Evolutionary conservation across 2,329 filamentous ascomycete genomes (phyloP).

Genomic region (Nemania sp.): DNA sequence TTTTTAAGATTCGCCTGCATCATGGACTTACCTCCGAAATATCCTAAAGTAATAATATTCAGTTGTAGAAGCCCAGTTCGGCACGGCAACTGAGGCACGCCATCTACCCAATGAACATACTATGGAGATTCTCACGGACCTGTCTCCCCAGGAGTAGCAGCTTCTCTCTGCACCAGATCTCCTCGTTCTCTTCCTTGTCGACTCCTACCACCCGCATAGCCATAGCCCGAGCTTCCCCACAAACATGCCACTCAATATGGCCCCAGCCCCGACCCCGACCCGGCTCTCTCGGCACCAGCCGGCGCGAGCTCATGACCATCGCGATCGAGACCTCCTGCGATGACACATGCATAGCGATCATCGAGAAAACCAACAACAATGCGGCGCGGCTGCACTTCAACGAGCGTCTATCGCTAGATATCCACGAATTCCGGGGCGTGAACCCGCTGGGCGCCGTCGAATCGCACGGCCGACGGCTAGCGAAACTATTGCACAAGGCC

Average conservation of each 20-base stretch:
- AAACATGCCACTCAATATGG: no score
- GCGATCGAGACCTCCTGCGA: slow-evolving; percentile 89
- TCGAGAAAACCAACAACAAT: slow-evolving; percentile 56
- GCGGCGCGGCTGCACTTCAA: slow-evolving; percentile 72
- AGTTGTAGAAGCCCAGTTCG: no score
- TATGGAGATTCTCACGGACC: slow-evolving; percentile 19
- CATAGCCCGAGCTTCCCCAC: no score
- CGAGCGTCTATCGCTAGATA: slow-evolving; percentile 79
- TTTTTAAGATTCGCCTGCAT: no score
- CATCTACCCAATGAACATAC: slow-evolving; percentile 20
- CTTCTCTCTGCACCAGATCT: no score
- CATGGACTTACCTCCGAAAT: no score
- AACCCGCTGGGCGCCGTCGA: slow-evolving; percentile 75
- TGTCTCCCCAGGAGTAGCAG: slow-evolving; percentile 17
- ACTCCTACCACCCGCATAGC: no score
- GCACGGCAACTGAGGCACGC: no score
- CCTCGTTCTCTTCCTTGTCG: no score
- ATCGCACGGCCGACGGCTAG: slow-evolving; percentile 74
- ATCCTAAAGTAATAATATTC: no score
- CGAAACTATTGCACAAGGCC: slow-evolving; percentile 67
- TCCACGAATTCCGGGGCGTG: slow-evolving; percentile 73
- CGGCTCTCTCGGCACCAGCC: slow-evolving; percentile 2
- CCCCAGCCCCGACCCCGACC: background rate
- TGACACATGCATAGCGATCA: slow-evolving; percentile 85
- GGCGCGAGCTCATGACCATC: slow-evolving; percentile 54